phyloP scores from a whole-genome alignment of 2,329 filamentous ascomycete species.

The Microsporum ferrugineum region DNA sequence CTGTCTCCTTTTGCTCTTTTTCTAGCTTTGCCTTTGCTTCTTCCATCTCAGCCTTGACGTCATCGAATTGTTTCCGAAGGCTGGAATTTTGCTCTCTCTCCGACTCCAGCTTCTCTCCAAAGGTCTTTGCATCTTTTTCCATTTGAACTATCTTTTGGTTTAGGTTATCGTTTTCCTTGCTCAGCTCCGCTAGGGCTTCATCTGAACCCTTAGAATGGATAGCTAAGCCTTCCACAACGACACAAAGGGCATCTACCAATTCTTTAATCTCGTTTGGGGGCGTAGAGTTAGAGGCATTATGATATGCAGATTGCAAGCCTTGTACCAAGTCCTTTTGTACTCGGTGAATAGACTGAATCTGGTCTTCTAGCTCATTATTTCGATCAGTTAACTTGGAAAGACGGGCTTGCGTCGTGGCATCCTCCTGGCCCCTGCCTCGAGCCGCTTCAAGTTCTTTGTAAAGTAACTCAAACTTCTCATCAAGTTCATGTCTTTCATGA shows the following conservation, averaged over 20 bases:
- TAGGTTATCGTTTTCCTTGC: conserved; percentile 52
- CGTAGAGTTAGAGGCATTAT: conserved; percentile 43
- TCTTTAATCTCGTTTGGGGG: conserved; percentile 47
- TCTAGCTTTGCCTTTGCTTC: conserved; percentile 44
- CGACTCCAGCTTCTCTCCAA: conserved; percentile 42
- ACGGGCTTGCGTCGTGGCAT: conserved; percentile 34
- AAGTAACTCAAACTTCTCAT: conserved; percentile 56
- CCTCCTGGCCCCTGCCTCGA: conserved; percentile 42
- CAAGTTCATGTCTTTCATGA: conserved; percentile 60
- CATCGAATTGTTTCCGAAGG: conserved; percentile 44
- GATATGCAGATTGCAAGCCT: conserved; percentile 48
- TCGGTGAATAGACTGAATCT: conserved; percentile 42
- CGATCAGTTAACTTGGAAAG: conserved; percentile 20
- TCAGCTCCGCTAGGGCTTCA: conserved; percentile 48
- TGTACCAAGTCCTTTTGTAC: conserved; percentile 42
- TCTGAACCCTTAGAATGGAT: conserved; percentile 51
- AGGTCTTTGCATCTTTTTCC: conserved; percentile 45
- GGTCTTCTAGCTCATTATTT: conserved; percentile 41
- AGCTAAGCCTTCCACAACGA: conserved; percentile 47
- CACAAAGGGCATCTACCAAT: conserved; percentile 50
- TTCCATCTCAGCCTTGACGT: conserved; percentile 37
- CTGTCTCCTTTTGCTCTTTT: conserved; percentile 58
- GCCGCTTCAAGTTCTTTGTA: conserved; percentile 59
- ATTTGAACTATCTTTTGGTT: conserved; percentile 46
- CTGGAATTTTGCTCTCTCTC: conserved; percentile 44